Evolutionary conservation across 2,329 filamentous ascomycete species (phyloP).

Genomic region (Arthroderma sp.): DNA sequence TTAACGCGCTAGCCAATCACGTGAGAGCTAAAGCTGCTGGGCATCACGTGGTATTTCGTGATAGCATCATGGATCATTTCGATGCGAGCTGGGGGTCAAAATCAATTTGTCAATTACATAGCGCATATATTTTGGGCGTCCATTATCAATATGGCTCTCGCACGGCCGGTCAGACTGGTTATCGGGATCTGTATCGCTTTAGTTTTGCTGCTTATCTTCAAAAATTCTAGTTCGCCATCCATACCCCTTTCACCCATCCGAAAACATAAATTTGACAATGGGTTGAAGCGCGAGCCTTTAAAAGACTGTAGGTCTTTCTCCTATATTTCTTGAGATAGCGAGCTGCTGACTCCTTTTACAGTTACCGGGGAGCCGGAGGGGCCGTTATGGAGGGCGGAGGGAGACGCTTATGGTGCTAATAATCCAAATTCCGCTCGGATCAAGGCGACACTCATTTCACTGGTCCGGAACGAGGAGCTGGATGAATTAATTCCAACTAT

Average conservation of each 20-base stretch:
- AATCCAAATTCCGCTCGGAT: constrained; percentile 68
- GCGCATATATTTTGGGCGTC: background rate
- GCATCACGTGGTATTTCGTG: background rate
- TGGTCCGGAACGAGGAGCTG: constrained; percentile 87
- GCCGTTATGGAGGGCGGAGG: constrained; percentile 57
- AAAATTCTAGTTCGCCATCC: constrained; percentile 51
- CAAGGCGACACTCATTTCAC: constrained; percentile 80
- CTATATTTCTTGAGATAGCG: background rate
- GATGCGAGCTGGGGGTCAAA: background rate
- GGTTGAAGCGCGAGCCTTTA: constrained; percentile 70
- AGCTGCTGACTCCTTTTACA: constrained; percentile 29
- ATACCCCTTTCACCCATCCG: constrained; percentile 17
- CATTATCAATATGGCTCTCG: constrained; percentile 57
- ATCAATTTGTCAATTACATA: background rate
- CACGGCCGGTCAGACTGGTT: constrained; percentile 70
- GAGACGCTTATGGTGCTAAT: constrained; percentile 65
- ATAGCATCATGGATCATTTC: background rate
- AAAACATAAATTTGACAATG: constrained; percentile 38
- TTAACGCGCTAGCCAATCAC: background rate
- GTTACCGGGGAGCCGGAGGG: constrained; percentile 76
- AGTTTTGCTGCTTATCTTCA: constrained; percentile 67
- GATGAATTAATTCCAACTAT: constrained; percentile 76
- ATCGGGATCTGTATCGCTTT: constrained; percentile 58
- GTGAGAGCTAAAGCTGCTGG: background rate
- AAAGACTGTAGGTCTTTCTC: constrained; percentile 57